Conservation (phyloP, 306 rosid genomes). For the Prunus armeniaca region DNA sequence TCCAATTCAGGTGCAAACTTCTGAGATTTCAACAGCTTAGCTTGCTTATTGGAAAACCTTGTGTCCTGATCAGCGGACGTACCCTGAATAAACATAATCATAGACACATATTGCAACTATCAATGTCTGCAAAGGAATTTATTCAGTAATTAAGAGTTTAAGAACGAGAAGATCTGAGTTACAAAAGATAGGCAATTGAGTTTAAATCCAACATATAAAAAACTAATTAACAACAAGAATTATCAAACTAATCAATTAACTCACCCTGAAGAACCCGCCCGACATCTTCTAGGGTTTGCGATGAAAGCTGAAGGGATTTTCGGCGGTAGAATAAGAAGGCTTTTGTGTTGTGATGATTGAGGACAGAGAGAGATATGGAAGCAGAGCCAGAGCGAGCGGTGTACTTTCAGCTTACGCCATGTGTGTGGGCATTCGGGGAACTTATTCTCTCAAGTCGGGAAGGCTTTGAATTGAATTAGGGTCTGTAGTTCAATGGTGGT, state of each 20-base stretch:
- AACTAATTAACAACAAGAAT: neutral
- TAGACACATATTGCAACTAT: neutral
- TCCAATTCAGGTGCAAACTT: constrained; percentile 94
- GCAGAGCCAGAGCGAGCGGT: neutral
- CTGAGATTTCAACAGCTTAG: constrained; percentile 89
- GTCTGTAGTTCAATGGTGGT: neutral
- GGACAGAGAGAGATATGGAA: neutral
- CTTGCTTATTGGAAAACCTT: constrained; percentile 95
- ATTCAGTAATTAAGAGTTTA: neutral
- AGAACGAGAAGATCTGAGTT: constrained; percentile 17
- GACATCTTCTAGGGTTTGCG: constrained; percentile 70
- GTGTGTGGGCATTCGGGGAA: neutral
- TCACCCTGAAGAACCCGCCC: constrained; percentile 94
- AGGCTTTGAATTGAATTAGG: neutral
- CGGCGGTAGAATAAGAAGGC: constrained; percentile 26
- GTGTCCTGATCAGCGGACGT: constrained; percentile 98
- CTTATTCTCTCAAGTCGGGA: neutral
- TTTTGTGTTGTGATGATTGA: neutral
- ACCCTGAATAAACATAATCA: constrained; percentile 49
- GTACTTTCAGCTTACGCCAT: constrained; percentile 1
- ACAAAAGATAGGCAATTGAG: constrained; percentile 13
- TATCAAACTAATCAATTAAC: constrained; percentile 3
- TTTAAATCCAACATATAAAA: constrained; percentile 5
- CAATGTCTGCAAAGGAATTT: neutral
- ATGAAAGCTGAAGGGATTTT: constrained; percentile 16